A percentile compares a stretch with the other conserved stretches of the same genome.
phyloP scores from a whole-genome alignment of 2,329 filamentous ascomycete genomes.

The Colletotrichum sp. region DNA sequence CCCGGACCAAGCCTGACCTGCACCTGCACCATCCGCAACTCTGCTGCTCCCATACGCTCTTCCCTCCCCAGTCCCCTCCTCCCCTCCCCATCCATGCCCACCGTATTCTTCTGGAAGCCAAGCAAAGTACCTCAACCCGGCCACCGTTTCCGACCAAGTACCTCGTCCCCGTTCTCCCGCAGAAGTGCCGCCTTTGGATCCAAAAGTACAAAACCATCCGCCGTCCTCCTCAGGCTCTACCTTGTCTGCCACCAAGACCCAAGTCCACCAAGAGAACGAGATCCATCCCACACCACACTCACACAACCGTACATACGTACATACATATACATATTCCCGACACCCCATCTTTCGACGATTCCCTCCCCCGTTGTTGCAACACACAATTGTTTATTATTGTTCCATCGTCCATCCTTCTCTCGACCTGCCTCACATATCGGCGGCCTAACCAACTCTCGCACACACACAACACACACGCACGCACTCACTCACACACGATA shows the following conservation, averaged over 20 bases:
- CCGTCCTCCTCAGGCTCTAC: conserved; percentile 16
- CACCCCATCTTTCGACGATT: conserved; percentile 18
- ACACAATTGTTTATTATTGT: conserved; percentile 25
- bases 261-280: conserved; percentile 5
- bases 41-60: neutral
- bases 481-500: neutral
- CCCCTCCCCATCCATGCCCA: conserved; percentile 12
- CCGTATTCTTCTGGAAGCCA: conserved; percentile 24
- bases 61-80: neutral
- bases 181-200: conserved; percentile 15
- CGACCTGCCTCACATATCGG: neutral
- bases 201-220: conserved; percentile 19
- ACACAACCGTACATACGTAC: conserved; percentile 16
- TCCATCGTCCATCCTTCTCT: conserved; percentile 12
- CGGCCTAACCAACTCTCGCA: neutral
- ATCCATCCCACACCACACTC: conserved; percentile 16
- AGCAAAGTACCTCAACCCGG: conserved; percentile 18
- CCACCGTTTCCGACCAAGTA: conserved; percentile 18
- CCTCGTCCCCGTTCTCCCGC: conserved; percentile 12
- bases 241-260: conserved; percentile 5
- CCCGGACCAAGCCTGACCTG: conserved; percentile 18
- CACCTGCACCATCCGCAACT: neutral
- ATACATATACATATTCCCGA: conserved; percentile 20
- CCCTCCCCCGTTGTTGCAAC: conserved; percentile 14
- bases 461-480: neutral